Conservation (phyloP, 1,139 yeast species). For the Pichia sp. region DNA sequence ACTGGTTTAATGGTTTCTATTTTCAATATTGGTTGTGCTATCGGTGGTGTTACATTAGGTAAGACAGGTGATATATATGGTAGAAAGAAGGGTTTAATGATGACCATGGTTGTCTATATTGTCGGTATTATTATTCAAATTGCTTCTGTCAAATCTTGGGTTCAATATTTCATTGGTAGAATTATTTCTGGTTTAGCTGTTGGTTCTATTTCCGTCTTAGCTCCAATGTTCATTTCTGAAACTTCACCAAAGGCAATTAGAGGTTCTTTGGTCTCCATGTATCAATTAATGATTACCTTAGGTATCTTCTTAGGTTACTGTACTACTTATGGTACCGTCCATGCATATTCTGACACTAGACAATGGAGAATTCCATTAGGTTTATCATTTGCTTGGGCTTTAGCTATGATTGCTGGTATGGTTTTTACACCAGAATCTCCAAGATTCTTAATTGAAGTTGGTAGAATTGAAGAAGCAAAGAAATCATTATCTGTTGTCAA, state of each 20-base stretch:
- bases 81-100: conserved; percentile 53
- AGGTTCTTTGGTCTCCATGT: conserved; percentile 61
- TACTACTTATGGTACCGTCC: conserved; percentile 54
- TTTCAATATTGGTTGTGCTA: conserved; percentile 66
- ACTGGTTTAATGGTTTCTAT: conserved; percentile 60
- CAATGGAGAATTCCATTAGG: conserved; percentile 67
- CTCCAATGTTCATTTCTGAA: conserved; percentile 63
- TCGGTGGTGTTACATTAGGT: conserved; percentile 58
- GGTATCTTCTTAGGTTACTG: conserved; percentile 62
- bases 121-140: conserved; percentile 62
- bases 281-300: conserved; percentile 59
- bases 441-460: conserved; percentile 54
- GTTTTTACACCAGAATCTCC: conserved; percentile 74
- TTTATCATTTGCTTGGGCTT: conserved; percentile 44
- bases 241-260: conserved; percentile 62
- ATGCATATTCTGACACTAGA: conserved; percentile 39
- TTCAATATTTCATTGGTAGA: conserved; percentile 56
- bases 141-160: conserved; percentile 46
- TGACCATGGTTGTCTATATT: conserved; percentile 50
- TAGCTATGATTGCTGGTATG: conserved; percentile 47
- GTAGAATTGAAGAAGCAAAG: conserved; percentile 52
- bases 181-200: conserved; percentile 61
- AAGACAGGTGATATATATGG: conserved; percentile 53
- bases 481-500: conserved; percentile 56
- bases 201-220: conserved; percentile 56